Percentiles rank a stretch among this genome's conserved stretches.
These are phyloP conservation scores for Helianthus annuus DNA, from an alignment of 129 eudicot species.

Conservation along the genomic window DNA sequence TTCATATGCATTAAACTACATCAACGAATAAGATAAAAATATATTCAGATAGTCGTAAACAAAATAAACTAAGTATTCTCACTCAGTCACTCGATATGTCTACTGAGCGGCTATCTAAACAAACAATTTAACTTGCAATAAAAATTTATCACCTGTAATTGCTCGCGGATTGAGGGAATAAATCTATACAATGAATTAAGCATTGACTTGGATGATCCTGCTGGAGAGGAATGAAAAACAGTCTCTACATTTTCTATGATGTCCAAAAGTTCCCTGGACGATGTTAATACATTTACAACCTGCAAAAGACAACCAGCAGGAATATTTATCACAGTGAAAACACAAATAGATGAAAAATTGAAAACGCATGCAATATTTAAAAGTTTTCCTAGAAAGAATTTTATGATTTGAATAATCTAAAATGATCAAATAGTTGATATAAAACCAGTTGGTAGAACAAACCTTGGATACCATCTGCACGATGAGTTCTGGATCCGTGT, in stretches of 20 bases:
- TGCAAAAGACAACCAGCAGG: constrained; percentile 28
- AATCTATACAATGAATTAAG: constrained; percentile 53
- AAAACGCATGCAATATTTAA: neutral
- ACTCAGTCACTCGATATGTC: constrained; percentile 1
- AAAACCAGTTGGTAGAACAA: constrained; percentile 15
- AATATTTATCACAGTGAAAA: neutral
- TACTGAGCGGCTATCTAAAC: neutral
- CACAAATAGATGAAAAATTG: neutral
- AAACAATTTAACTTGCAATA: neutral
- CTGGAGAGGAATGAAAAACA: constrained; percentile 59
- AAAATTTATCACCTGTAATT: constrained; percentile 63
- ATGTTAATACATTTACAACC: constrained; percentile 69
- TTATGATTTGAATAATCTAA: too few relatives aligned
- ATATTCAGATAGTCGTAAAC: neutral
- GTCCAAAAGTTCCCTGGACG: constrained; percentile 63
- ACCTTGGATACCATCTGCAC: constrained; percentile 91
- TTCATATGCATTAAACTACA: constrained; percentile 1
- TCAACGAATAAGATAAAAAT: neutral
- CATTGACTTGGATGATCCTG: constrained; percentile 56
- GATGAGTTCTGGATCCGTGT: constrained; percentile 68
- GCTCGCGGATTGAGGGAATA: constrained; percentile 69
- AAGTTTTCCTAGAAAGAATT: too few relatives aligned
- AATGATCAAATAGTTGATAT: neutral
- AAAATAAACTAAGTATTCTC: neutral
- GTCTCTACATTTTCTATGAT: constrained; percentile 72